These are phyloP conservation scores for Sphenostylis stenocarpa DNA, from an alignment of 306 rosid genomes.

Conservation along the genomic window DNA sequence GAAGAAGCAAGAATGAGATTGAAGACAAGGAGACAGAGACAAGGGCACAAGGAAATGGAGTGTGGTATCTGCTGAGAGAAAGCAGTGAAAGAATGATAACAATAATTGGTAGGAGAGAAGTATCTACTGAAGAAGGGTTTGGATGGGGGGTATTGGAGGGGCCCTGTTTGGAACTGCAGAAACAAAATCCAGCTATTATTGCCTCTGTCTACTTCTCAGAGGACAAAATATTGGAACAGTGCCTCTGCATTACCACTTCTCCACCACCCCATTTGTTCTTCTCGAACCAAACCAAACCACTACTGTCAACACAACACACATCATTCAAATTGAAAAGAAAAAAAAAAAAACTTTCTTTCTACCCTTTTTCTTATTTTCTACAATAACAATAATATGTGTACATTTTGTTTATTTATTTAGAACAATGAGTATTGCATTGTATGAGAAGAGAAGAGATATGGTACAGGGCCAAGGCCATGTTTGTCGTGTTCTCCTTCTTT, in stretches of 20 bases:
- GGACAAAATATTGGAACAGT: slow-evolving; percentile 48
- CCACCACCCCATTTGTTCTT: slow-evolving; percentile 32
- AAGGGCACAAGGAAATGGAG: slow-evolving; percentile 27
- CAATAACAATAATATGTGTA: not conserved
- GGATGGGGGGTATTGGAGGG: slow-evolving; percentile 45
- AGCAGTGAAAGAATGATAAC: slow-evolving; percentile 47
- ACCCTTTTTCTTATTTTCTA: not conserved
- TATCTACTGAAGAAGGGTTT: slow-evolving; percentile 29
- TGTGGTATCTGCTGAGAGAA: slow-evolving; percentile 25
- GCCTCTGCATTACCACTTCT: slow-evolving; percentile 44
- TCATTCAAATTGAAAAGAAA: not conserved
- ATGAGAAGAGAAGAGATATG: slow-evolving; percentile 20
- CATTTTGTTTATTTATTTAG: not conserved
- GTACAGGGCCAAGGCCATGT: slow-evolving; percentile 35
- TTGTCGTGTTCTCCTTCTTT: slow-evolving; percentile 24
- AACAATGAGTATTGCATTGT: not conserved
- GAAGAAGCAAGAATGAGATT: not conserved
- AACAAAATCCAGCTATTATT: slow-evolving; percentile 69
- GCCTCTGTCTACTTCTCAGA: slow-evolving; percentile 65
- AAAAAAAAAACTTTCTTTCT: too few species aligned
- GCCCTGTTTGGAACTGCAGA: slow-evolving; percentile 54
- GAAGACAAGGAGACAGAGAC: slow-evolving; percentile 27
- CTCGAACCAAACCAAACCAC: not conserved
- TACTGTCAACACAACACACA: not conserved
- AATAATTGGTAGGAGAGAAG: slow-evolving; percentile 57